Evolutionary conservation across 1,139 yeast species (phyloP), one percentile per base, ranked within the genome.

Genomic region (Saccharomyces hybrid): DNA sequence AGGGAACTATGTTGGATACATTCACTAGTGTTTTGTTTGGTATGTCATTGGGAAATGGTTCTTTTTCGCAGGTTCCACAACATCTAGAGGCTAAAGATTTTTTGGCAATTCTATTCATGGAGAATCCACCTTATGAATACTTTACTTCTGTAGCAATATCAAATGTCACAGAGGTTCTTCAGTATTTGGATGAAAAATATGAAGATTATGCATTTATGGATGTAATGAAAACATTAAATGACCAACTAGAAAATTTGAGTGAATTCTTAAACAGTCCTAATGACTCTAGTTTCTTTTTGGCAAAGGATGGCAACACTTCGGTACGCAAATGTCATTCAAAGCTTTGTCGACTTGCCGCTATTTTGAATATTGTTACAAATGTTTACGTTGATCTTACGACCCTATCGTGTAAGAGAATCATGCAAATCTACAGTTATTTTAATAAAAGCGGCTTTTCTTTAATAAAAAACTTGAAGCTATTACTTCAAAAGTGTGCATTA

Each of bases 111-210:
- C 59, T 73, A 8, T 61, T 68, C 13, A 58, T 83, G 54, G 70
- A 75, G 5, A 77, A 80, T 55, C 78, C 81, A 0, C 85, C 93
- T 0, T 83, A 75, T 65, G 90, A 85, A 62, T 82, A 78, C 60
- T 74, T 78, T 2, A 71, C 75, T 47, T 81, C 88, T 1, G 79
- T 78, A 57, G 81, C 84, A 1, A 70, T 81, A 57, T 73, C 76
- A 38, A 79, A 82, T 26, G 69, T 81, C 38, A 73, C 81, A 51
- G 83, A 82, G 28, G 77, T 83, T 2, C 71, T 85, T 51, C 73
- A 71, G 59, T 75, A 75, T 51, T 77, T 84, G 59, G 88, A 83
- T 60, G 84, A 80, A 52, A 80, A 80, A 51, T 74, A 76, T 50
- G 74, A 79, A 42, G 77, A 76, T 2, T 80, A 79, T 62, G 85